phyloP scores from a whole-genome alignment of 306 rosid genomes.

The Pterocarpus santalinus region DNA sequence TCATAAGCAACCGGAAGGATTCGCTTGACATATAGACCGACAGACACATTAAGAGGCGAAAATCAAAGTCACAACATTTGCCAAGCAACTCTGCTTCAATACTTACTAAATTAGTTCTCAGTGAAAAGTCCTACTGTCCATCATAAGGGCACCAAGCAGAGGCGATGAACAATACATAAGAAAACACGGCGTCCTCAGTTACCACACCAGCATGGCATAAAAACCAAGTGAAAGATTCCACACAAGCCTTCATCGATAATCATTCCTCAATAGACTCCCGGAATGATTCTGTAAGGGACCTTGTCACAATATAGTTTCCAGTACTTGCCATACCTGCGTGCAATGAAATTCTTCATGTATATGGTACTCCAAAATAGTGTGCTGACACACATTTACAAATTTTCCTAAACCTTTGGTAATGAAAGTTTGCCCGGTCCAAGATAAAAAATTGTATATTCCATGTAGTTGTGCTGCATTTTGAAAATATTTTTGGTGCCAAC shows the following conservation, averaged over 20 bases:
- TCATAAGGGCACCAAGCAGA: constrained; percentile 33
- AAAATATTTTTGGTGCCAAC: background rate
- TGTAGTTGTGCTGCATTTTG: background rate
- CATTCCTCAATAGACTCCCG: constrained; percentile 77
- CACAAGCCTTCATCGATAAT: constrained; percentile 24
- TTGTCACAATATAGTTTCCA: constrained; percentile 90
- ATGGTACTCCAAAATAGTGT: constrained; percentile 2
- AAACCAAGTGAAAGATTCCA: constrained; percentile 15
- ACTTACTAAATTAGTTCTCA: constrained; percentile 3
- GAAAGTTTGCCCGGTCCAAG: background rate
- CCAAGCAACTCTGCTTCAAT: constrained; percentile 1
- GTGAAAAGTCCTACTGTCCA: constrained; percentile 17
- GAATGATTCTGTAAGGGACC: constrained; percentile 81
- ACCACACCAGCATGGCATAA: constrained; percentile 20
- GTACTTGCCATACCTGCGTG: constrained; percentile 89
- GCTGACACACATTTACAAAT: background rate
- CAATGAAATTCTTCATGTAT: constrained; percentile 25
- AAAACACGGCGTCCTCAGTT: constrained; percentile 28
- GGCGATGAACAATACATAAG: constrained; percentile 6
- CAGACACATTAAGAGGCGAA: background rate
- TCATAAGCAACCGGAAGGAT: background rate
- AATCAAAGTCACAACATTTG: constrained; percentile 27
- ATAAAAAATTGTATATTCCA: background rate
- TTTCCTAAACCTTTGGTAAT: constrained; percentile 11
- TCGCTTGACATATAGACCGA: background rate